Evolutionary conservation across 306 rosid species (phyloP).

Genomic region (Begonia loranthoides): DNA sequence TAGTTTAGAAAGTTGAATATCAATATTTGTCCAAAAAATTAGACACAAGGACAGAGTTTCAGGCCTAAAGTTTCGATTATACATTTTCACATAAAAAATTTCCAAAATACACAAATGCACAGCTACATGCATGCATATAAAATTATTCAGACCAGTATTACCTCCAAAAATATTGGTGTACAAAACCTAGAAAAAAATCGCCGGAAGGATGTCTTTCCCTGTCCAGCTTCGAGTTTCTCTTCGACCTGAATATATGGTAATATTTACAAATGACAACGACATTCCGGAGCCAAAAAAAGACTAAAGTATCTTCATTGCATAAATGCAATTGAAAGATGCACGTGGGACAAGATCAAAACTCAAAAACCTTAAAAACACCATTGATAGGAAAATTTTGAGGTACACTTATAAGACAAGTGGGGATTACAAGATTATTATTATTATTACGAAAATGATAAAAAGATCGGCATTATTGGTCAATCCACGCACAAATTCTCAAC

Average conservation of each 20-base stretch:
- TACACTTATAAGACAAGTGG: too few species aligned
- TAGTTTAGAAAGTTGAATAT: too few species aligned
- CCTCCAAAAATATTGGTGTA: conserved; percentile 98
- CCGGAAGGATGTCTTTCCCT: conserved; percentile 63
- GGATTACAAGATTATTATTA: too few species aligned
- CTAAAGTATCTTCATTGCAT: not conserved
- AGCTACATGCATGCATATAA: not conserved
- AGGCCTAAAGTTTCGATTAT: too few species aligned
- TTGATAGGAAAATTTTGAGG: too few species aligned
- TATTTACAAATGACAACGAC: conserved; percentile 4
- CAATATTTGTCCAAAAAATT: too few species aligned
- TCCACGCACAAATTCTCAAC: too few species aligned
- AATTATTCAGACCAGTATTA: conserved; percentile 6
- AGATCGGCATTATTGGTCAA: too few species aligned
- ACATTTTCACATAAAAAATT: too few species aligned
- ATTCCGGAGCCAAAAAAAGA: not conserved
- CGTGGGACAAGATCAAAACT: not conserved
- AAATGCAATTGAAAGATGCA: not conserved
- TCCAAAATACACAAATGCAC: too few species aligned
- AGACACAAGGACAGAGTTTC: too few species aligned
- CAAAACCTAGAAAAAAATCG: conserved; percentile 90
- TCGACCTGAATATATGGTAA: conserved; percentile 41
- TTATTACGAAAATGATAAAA: too few species aligned
- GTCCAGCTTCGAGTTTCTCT: conserved; percentile 96
- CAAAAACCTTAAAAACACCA: not conserved